Evolutionary conservation across 2,329 filamentous ascomycete species (phyloP), one percentile per base, ranked within the genome.

Genomic region (Calonectria pseudoreteaudii): DNA sequence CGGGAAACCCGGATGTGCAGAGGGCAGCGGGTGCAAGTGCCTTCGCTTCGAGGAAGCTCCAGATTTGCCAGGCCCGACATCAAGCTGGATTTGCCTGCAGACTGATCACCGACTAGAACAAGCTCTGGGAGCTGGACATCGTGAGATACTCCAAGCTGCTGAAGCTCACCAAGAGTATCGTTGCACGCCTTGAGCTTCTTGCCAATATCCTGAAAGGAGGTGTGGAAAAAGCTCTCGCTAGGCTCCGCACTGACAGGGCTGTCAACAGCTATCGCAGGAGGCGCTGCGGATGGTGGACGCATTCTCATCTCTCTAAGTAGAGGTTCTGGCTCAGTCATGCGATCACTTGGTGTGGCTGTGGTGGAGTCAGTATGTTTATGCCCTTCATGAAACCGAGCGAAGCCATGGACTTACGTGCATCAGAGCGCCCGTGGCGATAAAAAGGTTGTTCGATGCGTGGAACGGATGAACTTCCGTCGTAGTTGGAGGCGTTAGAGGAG

Each of bases 61-160:
- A 97, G 92, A 5, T 93, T 93, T 0, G 90, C 88, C 60, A 94
- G 90, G 0, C 90, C 92, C 16, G 92, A 92, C 89, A 90, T 90
- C 7, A 90, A 80, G 34, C 86, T 95, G 0, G 93, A 95, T 81
- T 98, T 98, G 0, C 95, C 96, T 0, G 95, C 93, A 0, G 91
- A 94, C 80, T 98, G 95, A 64, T 98, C 95, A 0, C 95, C 95
- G 0, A 98, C 91, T 0, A 98, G 90, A 8, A 96, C 94, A 13
- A 97, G 91, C 77, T 95, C 94, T 0, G 95, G 95, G 0, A 98
- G 86, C 0, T 91, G 90, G 0, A 95, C 90, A 6, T 92, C 90
- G 23, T 94, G 91, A 65, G 94, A 92, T 0, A 98, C 92, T 0
- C 94, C 94, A 0, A 96, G 88, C 8, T 92, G 89, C 66, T 94